phyloP scores from a whole-genome alignment of 192 early-diverging fungal genomes.

The Coemansia biformis region DNA sequence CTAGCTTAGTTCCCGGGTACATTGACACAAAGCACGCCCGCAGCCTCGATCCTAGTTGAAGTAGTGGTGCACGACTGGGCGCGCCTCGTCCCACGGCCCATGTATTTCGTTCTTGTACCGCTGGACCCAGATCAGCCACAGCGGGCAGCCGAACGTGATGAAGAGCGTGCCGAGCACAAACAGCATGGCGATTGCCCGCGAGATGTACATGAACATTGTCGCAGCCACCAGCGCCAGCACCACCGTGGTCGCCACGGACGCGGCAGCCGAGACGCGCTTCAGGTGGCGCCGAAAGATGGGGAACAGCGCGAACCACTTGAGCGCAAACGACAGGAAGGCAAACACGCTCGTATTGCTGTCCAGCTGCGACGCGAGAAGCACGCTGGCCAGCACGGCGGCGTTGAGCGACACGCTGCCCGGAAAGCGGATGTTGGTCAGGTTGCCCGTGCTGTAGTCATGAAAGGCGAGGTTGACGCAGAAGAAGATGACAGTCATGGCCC shows the following conservation, averaged over 20 bases:
- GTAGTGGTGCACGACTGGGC: slow-evolving; percentile 62
- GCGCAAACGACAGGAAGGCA: slow-evolving; percentile 78
- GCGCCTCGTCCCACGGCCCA: slow-evolving; percentile 96
- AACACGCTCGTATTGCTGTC: slow-evolving; percentile 80
- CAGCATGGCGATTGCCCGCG: slow-evolving; percentile 61
- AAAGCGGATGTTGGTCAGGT: slow-evolving; percentile 56
- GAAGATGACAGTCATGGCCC: slow-evolving; percentile 78
- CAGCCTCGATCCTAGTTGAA: no score
- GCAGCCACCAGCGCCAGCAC: slow-evolving; percentile 59
- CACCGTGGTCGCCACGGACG: slow-evolving; percentile 55
- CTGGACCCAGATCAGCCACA: slow-evolving; percentile 88
- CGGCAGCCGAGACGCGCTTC: slow-evolving; percentile 53
- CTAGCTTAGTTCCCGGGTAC: no score
- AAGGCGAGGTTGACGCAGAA: slow-evolving; percentile 85
- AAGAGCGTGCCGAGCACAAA: slow-evolving; percentile 68
- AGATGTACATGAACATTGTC: slow-evolving; percentile 62
- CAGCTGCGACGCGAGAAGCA: slow-evolving; percentile 83
- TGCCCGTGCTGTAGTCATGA: slow-evolving; percentile 71
- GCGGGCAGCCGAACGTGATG: slow-evolving; percentile 81
- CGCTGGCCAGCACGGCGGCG: slow-evolving; percentile 90
- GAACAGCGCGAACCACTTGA: slow-evolving; percentile 92
- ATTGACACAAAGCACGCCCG: no score
- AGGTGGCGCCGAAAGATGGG: slow-evolving; percentile 82
- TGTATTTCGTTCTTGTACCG: slow-evolving; percentile 97
- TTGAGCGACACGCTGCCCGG: slow-evolving; percentile 96